Base-by-base conservation (phyloP, 1,284 basidiomycete genomes). In the Microbotryomycetes sp. region DNA sequence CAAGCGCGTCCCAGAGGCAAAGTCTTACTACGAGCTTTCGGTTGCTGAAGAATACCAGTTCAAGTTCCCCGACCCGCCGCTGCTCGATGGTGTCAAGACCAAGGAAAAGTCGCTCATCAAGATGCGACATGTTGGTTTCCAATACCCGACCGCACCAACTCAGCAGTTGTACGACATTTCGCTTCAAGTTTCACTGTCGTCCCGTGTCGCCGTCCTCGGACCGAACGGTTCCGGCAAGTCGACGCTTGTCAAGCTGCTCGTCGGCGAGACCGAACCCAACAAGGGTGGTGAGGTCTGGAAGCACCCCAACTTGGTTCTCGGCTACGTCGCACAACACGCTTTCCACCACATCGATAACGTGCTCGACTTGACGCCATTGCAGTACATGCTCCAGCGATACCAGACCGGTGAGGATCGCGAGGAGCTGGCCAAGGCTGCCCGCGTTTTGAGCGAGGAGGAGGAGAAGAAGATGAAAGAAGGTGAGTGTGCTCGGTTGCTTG, bases 361-460 rank as follows among this genome's bases (percentile, higher is more conserved):
- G 77, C 89, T 97, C 75, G 92, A 96, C 84, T 93, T 92, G 83
- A 96, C 92, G 41, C 90, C 93, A 59, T 87, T 97, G 73, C 90
- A 97, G 81, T 97, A 97, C 85, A 91, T 97, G 88, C 81, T 96
- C 71, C 94, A 91, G 90, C 91, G 92, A 80, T 97, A 97, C 85
- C 92, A 97, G 84, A 97, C 92, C 64, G 92, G 92, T 78, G 92
- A 97, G 79, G 92, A 97, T 82, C 79, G 96, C 75, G 92, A 97
- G 81, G 92, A 97, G 81, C 85, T 97, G 83, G 80, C 78, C 79
- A 96, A 96, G 83, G 91, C 88, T 60, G 86, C 79, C 77, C 89
- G 91, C 70, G 81, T 87, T 78, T 87, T 97, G 76, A 80, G 83
- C 70, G 90, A 87, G 69, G 92, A 89, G 77, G 92, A 97, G 78